Percentiles rank a stretch among this genome's conserved stretches.
Evolutionary conservation across 345 rosid genomes (phyloP).

Genomic region (Isatis tinctoria): DNA sequence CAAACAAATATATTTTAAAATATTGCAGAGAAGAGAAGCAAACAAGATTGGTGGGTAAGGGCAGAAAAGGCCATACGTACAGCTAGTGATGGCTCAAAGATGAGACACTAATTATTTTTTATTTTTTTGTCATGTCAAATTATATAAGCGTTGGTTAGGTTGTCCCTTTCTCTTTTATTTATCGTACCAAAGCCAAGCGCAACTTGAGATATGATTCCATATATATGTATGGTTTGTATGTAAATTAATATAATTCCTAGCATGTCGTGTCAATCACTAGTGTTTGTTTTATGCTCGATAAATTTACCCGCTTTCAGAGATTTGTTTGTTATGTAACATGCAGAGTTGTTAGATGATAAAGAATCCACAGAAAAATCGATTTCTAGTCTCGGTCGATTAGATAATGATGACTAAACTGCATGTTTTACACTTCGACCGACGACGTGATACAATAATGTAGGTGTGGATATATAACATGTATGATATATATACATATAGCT

Average conservation of each 20-base stretch:
- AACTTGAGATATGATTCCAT: slow-evolving; percentile 23
- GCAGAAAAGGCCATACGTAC: slow-evolving; percentile 31
- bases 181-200: slow-evolving; percentile 27
- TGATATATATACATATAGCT: too few relatives aligned
- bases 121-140: slow-evolving; percentile 23
- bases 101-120: slow-evolving; percentile 15
- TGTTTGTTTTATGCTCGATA: background rate
- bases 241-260: background rate
- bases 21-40: slow-evolving; percentile 5
- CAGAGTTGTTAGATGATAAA: background rate
- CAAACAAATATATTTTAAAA: background rate
- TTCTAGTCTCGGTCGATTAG: background rate
- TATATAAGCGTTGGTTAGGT: slow-evolving; percentile 30
- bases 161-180: slow-evolving; percentile 36
- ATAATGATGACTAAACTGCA: too few relatives aligned
- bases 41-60: slow-evolving; percentile 24
- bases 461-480: background rate
- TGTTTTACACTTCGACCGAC: slow-evolving; percentile 4
- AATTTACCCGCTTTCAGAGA: background rate
- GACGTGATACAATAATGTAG: background rate
- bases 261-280: background rate
- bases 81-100: slow-evolving; percentile 32
- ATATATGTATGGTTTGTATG: background rate
- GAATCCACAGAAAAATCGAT: background rate
- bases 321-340: background rate